A percentile compares a stretch with the other conserved stretches of the same genome.
Conservation (phyloP, 2,329 filamentous ascomycete genomes). For the Dryadomyces quercus-mongolicae region DNA sequence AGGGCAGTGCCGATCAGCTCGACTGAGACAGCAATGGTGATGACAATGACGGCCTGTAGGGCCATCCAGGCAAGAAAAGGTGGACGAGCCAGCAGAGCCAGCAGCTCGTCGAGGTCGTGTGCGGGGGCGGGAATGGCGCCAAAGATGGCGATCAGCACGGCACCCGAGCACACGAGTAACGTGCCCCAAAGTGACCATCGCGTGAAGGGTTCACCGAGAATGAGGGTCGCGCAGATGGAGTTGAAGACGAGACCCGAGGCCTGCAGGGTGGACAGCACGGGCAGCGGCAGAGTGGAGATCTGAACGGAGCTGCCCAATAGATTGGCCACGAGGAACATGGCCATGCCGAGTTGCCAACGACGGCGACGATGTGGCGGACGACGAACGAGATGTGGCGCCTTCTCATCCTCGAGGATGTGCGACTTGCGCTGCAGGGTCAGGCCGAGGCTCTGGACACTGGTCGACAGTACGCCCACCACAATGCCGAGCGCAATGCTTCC, state of each 20-base stretch:
- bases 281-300: constrained; percentile 88
- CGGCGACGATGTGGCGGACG: constrained; percentile 81
- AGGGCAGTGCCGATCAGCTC: constrained; percentile 42
- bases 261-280: constrained; percentile 88
- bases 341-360: constrained; percentile 95
- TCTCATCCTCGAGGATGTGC: constrained; percentile 94
- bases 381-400: constrained; percentile 62
- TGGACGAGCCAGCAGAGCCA: constrained; percentile 59
- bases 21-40: constrained; percentile 52
- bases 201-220: constrained; percentile 89
- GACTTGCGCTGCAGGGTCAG: constrained; percentile 96
- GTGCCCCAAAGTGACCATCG: constrained; percentile 87
- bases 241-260: constrained; percentile 97
- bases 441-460: constrained; percentile 87
- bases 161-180: constrained; percentile 72
- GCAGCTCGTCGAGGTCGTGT: constrained; percentile 72
- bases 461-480: constrained; percentile 83
- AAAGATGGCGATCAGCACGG: constrained; percentile 86
- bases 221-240: constrained; percentile 88
- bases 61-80: constrained; percentile 86
- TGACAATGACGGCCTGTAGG: constrained; percentile 61
- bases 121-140: constrained; percentile 89
- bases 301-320: constrained; percentile 91
- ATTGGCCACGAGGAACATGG: constrained; percentile 92
- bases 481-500: constrained; percentile 80